Conservation (phyloP, 83 land plant genomes). For the Picea abies region DNA sequence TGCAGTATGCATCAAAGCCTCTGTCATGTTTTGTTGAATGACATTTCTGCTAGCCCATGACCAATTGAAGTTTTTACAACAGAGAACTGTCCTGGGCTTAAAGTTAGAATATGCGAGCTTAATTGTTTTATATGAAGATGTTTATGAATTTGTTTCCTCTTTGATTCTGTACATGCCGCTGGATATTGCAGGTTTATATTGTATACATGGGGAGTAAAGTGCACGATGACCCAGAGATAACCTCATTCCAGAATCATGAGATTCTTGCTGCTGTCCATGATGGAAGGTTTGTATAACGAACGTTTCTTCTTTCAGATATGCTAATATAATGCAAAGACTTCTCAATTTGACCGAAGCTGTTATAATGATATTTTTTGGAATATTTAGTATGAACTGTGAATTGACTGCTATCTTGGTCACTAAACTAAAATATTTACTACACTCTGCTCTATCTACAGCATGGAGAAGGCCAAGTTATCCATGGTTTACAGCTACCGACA, state of each 20-base stretch:
- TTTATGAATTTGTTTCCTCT: not conserved
- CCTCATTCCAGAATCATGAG: conserved; percentile 43
- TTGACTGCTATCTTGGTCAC: not conserved
- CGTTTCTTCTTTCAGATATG: not conserved
- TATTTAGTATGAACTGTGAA: not conserved
- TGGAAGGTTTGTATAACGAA: conserved; percentile 48
- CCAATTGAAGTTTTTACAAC: not conserved
- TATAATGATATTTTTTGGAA: not conserved
- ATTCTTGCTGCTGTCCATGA: conserved; percentile 56
- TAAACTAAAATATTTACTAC: not conserved
- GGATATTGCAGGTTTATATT: conserved; percentile 53
- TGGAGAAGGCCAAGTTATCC: conserved; percentile 50
- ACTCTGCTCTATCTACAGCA: conserved; percentile 28
- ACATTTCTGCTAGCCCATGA: not conserved
- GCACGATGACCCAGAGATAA: conserved; percentile 38
- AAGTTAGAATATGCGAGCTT: no score
- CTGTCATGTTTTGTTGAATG: not conserved
- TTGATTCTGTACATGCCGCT: not conserved
- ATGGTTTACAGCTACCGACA: conserved; percentile 70
- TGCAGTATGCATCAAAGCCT: not conserved
- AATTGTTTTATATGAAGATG: not conserved
- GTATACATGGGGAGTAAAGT: conserved; percentile 64
- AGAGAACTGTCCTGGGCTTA: not conserved
- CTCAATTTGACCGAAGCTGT: not conserved
- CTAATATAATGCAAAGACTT: not conserved